Conservation (phyloP, 768 basidiomycete species). For the Mycena galopus region DNA sequence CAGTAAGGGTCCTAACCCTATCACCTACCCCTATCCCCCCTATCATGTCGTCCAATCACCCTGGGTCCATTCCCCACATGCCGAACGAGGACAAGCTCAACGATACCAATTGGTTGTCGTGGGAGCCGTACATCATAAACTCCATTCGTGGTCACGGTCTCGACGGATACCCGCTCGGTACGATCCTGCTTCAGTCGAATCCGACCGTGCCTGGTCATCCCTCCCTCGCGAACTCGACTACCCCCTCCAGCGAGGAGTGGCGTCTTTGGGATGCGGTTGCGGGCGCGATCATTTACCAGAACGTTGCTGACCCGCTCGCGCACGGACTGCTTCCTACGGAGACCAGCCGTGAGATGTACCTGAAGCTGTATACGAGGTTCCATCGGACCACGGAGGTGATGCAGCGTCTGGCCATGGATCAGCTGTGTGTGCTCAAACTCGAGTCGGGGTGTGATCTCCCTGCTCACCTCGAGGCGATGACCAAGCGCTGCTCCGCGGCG, state of each 20-base stretch:
- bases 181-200: neutral
- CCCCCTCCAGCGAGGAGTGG: slow-evolving; percentile 22
- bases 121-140: neutral
- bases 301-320: slow-evolving; percentile 16
- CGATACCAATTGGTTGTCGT: neutral
- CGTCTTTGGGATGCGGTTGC: slow-evolving; percentile 19
- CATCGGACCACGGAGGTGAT: slow-evolving; percentile 21
- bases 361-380: slow-evolving; percentile 12
- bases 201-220: neutral
- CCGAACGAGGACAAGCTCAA: neutral
- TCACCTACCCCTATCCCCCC: no score
- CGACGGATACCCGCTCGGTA: slow-evolving; percentile 7
- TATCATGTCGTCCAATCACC: no score
- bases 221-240: neutral
- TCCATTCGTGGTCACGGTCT: no score
- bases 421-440: neutral
- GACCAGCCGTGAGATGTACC: no score
- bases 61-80: neutral
- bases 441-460: neutral
- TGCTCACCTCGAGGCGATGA: slow-evolving; percentile 18
- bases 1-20: no score
- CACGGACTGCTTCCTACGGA: slow-evolving; percentile 16
- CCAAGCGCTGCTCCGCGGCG: neutral
- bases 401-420: neutral
- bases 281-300: slow-evolving; percentile 23